Conservation (phyloP, 2,329 filamentous ascomycete genomes). For the Ceratocystis lukuohia region DNA sequence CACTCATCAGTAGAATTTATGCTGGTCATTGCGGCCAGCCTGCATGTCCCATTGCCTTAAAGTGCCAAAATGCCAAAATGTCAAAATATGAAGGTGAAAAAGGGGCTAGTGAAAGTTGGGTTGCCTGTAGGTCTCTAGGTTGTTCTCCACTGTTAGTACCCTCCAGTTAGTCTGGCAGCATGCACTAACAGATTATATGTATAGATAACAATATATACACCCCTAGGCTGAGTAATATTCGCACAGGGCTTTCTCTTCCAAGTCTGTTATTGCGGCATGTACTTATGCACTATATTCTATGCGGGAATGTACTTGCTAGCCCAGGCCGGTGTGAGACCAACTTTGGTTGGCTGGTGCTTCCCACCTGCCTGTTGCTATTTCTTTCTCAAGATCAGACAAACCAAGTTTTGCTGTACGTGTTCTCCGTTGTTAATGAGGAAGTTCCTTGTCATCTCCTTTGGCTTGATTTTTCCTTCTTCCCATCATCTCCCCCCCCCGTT, state of each 20-base stretch:
- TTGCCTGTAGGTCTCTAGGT: background rate
- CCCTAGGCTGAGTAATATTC: background rate
- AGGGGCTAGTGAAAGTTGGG: background rate
- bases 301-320: background rate
- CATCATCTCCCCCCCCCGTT: background rate
- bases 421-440: slow-evolving; percentile 2
- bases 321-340: background rate
- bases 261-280: background rate
- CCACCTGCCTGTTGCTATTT: background rate
- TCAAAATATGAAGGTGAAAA: background rate
- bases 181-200: background rate
- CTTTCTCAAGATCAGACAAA: background rate
- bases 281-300: background rate
- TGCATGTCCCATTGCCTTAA: background rate
- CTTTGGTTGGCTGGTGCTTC: background rate
- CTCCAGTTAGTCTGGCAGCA: background rate
- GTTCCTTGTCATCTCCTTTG: background rate
- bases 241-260: background rate
- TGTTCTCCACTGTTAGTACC: background rate
- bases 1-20: background rate
- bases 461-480: background rate
- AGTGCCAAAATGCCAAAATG: background rate
- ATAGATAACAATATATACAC: background rate
- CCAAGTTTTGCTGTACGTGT: slow-evolving; percentile 2
- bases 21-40: background rate